Conservation (phyloP, 768 basidiomycete genomes). For the Mycena capillaripes region DNA sequence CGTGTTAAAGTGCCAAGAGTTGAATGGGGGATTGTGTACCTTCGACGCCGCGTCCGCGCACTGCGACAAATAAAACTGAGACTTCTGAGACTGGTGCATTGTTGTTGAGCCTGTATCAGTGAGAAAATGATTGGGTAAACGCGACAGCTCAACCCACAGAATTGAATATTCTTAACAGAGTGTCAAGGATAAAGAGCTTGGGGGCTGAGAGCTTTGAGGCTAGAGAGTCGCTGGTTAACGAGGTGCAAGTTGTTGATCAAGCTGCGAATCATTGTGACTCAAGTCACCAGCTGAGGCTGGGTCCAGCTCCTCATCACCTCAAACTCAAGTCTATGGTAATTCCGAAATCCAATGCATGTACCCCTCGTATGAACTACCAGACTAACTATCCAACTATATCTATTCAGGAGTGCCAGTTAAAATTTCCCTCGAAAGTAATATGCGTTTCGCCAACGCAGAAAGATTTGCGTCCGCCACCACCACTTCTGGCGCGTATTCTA, state of each 20-base stretch:
- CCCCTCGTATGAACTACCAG: neutral
- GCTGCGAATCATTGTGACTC: conserved; percentile 35
- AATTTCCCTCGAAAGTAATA: conserved; percentile 82
- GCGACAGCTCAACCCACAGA: conserved; percentile 46
- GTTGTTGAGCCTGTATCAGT: conserved; percentile 22
- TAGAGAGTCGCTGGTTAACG: conserved; percentile 31
- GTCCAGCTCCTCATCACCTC: neutral
- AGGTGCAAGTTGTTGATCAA: conserved; percentile 37
- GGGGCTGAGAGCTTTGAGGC: conserved; percentile 9
- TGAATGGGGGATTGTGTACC: conserved; percentile 34
- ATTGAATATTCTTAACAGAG: conserved; percentile 19
- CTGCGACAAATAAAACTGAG: conserved; percentile 65
- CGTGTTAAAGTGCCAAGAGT: neutral
- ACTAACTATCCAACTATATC: neutral
- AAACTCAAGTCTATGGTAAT: neutral
- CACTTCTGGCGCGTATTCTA: conserved; percentile 92
- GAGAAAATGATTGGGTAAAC: neutral
- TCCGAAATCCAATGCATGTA: conserved; percentile 8
- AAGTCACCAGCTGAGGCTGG: too few species aligned
- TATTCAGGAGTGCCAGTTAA: conserved; percentile 42
- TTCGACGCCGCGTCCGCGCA: conserved; percentile 63
- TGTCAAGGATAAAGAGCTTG: conserved; percentile 24
- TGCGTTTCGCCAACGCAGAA: conserved; percentile 84
- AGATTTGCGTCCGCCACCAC: conserved; percentile 95
- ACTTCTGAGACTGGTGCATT: conserved; percentile 66